Evolutionary conservation across 202 grass and related monocot genomes (phyloP), one percentile per base, ranked within the genome.

Genomic region (Elaeis oleifera): DNA sequence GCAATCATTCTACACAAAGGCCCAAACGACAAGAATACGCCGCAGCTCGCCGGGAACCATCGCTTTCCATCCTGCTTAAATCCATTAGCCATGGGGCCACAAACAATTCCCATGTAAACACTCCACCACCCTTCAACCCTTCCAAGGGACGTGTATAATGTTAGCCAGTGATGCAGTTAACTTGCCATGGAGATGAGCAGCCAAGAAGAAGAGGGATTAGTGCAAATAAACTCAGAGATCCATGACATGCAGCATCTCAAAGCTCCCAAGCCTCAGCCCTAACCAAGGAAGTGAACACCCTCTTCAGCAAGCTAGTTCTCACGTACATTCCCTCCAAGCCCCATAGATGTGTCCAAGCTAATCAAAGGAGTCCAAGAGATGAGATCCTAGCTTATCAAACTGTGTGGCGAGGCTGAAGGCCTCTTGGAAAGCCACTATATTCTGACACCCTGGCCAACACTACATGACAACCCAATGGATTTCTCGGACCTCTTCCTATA

Each of bases 351-450:
- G 58, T 60, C 81, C 15, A 71, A 76, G 61, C 87, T 96, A 8
- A 44, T 18, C 8, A 23, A 59, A 0, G 56, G 83, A 24, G 79
- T 54, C 4, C 81, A 88, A 72, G 44, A 56, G 65, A 90, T 85
- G 87, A 69, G 87, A 0, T 65, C 79, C 27, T 72, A 74, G 29
- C 84, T 96, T 7, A 87, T 90, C 19, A 56, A 65, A 9, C 61
- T 88, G 21, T 96, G 86, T 76, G 81, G 72, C 56, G 49, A 78
- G 18, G 90, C 80, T 3, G 90, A 96, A 61, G 81, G 86, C 8
- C 69, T 80, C 7, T 51, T 96, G 3, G 91, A 88, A 63, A 78
- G 60, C 44, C 79, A 96, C 67, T 88, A 85, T 88, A 85, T 72
- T 67, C 81, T 16, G 87, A 90, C 67, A 32, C 87, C 68, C 65